These are phyloP conservation scores for Rhynchosporium graminicola DNA, from an alignment of 2,329 filamentous ascomycete genomes.

Conservation along the genomic window DNA sequence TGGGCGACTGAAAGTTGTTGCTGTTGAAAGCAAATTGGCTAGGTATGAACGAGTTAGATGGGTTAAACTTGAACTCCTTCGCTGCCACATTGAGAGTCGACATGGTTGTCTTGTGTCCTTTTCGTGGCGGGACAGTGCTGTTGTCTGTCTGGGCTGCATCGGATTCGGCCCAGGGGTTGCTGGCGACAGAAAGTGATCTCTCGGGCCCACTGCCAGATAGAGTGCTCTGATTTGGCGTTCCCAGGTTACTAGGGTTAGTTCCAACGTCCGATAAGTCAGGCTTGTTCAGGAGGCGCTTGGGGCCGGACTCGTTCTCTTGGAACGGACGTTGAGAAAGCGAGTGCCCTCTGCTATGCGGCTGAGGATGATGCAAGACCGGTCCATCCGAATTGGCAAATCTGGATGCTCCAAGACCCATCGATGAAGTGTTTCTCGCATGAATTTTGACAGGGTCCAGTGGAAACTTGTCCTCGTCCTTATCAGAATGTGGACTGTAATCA, in stretches of 20 bases:
- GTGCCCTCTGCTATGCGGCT: conserved; percentile 72
- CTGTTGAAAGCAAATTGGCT: conserved; percentile 53
- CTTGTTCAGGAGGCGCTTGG: conserved; percentile 33
- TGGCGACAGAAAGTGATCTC: conserved; percentile 55
- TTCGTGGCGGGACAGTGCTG: conserved; percentile 43
- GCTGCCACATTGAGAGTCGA: conserved; percentile 88
- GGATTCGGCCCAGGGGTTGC: conserved; percentile 64
- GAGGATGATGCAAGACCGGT: conserved; percentile 67
- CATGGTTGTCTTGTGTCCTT: conserved; percentile 67
- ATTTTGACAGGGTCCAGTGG: conserved; percentile 22
- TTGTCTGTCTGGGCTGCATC: conserved; percentile 45
- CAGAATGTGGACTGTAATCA: conserved; percentile 67
- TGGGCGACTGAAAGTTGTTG: conserved; percentile 49
- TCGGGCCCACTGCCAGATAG: conserved; percentile 53
- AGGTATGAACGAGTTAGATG: conserved; percentile 49
- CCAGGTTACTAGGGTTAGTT: conserved; percentile 72
- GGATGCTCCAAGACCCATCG: conserved; percentile 36
- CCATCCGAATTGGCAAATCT: conserved; percentile 54
- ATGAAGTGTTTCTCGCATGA: conserved; percentile 32
- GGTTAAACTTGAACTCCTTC: conserved; percentile 81
- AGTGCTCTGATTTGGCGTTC: conserved; percentile 59
- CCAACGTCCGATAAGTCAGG: conserved; percentile 65
- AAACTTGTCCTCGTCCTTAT: conserved; percentile 36
- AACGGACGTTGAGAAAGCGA: conserved; percentile 69
- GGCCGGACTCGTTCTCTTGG: conserved; percentile 52